These are phyloP conservation scores for Fraxinus anomala DNA, from an alignment of 257 asterid genomes.

Conservation along the genomic window DNA sequence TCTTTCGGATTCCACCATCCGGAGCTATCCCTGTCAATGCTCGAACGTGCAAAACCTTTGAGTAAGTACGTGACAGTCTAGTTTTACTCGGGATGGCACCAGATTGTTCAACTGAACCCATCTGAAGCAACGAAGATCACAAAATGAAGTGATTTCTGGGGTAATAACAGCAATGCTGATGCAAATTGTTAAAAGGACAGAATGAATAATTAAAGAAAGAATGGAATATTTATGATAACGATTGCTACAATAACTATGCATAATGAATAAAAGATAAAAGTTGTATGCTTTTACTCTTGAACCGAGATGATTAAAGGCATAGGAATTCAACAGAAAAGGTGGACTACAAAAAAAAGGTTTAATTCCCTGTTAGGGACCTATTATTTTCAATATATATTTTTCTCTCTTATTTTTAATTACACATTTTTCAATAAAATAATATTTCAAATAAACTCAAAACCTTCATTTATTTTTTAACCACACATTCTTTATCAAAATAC, in stretches of 20 bases:
- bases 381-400: no score
- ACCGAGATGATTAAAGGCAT: constrained; percentile 47
- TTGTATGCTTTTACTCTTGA: constrained; percentile 48
- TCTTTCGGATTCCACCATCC: constrained; percentile 31
- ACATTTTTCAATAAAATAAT: no score
- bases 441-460: no score
- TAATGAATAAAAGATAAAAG: constrained; percentile 50
- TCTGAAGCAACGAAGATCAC: constrained; percentile 43
- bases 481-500: no score
- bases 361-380: no score
- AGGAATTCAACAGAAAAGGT: constrained; percentile 5
- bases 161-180: no score
- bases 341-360: not conserved
- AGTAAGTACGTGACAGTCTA: constrained; percentile 59
- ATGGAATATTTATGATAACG: constrained; percentile 40
- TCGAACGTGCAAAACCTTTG: constrained; percentile 64
- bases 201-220: constrained; percentile 22
- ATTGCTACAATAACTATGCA: constrained; percentile 40
- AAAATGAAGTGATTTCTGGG: not conserved
- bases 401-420: no score
- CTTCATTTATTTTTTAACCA: no score
- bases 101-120: constrained; percentile 60
- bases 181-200: no score
- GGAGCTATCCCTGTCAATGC: no score
- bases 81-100: constrained; percentile 29